phyloP scores from a whole-genome alignment of 1,139 yeast genomes.

The Starmera stellimalicola region DNA sequence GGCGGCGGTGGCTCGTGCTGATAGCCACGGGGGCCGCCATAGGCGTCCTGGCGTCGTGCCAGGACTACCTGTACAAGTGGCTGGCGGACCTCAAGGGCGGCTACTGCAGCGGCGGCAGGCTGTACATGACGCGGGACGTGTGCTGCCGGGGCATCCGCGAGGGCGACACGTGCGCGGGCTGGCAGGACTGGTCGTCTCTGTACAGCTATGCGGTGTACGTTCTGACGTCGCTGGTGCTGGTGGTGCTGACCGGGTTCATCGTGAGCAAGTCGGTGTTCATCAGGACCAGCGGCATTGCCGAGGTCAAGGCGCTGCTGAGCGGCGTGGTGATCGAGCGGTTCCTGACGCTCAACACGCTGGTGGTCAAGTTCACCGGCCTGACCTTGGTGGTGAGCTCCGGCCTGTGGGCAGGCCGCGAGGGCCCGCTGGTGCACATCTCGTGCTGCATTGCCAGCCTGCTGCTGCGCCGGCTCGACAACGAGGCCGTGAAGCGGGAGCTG shows the following conservation, averaged over 20 bases:
- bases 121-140: conserved; percentile 26
- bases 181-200: conserved; percentile 33
- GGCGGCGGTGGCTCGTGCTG: conserved; percentile 51
- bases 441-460: conserved; percentile 50
- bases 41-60: conserved; percentile 49
- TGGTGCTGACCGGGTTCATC: conserved; percentile 25
- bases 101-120: conserved; percentile 28
- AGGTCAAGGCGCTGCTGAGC: conserved; percentile 85
- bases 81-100: conserved; percentile 53
- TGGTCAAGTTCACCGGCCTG: conserved; percentile 67
- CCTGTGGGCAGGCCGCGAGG: conserved; percentile 86
- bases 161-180: conserved; percentile 24
- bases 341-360: conserved; percentile 63
- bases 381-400: conserved; percentile 82
- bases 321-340: conserved; percentile 81
- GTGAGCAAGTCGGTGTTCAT: conserved; percentile 74
- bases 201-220: conserved; percentile 28
- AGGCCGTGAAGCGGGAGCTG: conserved; percentile 41
- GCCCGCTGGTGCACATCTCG: conserved; percentile 84
- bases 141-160: conserved; percentile 29
- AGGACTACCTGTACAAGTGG: conserved; percentile 56
- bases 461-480: conserved; percentile 35
- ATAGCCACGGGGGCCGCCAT: conserved; percentile 43
- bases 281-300: conserved; percentile 95
- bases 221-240: conserved; percentile 24